These are phyloP conservation scores for Stagonosporopsis vannaccii DNA, from an alignment of 2,329 filamentous ascomycete genomes.

Conservation along the genomic window DNA sequence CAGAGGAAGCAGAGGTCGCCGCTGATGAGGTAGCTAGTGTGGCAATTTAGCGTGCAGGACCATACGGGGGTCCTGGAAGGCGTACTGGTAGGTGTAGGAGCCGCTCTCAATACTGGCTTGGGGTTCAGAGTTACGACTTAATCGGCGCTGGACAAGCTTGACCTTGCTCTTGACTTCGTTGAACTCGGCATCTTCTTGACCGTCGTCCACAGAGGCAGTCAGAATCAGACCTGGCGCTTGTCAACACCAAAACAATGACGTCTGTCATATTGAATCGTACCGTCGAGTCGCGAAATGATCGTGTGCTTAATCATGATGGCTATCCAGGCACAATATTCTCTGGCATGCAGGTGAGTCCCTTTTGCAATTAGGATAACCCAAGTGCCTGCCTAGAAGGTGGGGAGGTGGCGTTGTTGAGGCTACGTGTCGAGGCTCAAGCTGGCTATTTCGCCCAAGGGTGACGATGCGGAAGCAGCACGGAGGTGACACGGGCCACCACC, in stretches of 20 bases:
- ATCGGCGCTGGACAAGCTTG: constrained; percentile 85
- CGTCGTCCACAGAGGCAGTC: constrained; percentile 92
- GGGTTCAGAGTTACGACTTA: constrained; percentile 86
- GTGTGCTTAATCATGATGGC: constrained; percentile 83
- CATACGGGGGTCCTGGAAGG: constrained; percentile 7
- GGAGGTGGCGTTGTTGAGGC: constrained; percentile 28
- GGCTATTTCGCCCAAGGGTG: constrained; percentile 22
- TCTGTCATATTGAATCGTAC: constrained; percentile 54
- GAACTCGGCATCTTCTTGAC: constrained; percentile 73
- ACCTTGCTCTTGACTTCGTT: constrained; percentile 88
- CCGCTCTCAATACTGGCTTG: constrained; percentile 92
- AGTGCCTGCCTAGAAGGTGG: constrained; percentile 3
- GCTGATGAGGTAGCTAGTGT: constrained; percentile 78
- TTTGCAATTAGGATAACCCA: not conserved
- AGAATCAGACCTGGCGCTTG: constrained; percentile 79
- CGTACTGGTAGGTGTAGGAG: constrained; percentile 84
- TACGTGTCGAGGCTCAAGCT: constrained; percentile 39
- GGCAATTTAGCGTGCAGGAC: constrained; percentile 11
- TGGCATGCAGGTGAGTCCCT: not conserved
- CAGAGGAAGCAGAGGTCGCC: constrained; percentile 87
- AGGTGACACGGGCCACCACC: constrained; percentile 28
- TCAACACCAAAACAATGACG: constrained; percentile 29
- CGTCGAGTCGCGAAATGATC: constrained; percentile 92
- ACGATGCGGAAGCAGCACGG: constrained; percentile 34
- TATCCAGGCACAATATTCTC: not conserved